Evolutionary conservation across 73 alveolate genomes (phyloP).

Genomic region (Blepharisma japonicum): DNA sequence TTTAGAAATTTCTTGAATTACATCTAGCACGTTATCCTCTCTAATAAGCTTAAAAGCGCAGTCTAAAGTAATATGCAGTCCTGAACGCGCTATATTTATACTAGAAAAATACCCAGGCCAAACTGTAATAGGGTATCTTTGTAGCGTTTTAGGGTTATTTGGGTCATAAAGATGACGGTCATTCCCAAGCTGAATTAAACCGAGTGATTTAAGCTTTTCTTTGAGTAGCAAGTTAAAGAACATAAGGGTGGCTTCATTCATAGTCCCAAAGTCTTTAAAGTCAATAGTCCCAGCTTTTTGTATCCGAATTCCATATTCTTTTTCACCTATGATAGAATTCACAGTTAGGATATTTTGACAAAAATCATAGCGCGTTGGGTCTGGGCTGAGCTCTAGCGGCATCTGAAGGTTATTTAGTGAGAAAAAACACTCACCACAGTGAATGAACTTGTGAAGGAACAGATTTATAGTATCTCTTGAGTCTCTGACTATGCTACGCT

Average conservation of each 20-base stretch:
- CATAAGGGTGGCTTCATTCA: not conserved
- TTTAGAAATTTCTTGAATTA: conserved; percentile 36
- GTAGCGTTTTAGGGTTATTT: not conserved
- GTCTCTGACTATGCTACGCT: not conserved
- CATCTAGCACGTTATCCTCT: conserved; percentile 49
- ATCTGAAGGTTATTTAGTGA: not conserved
- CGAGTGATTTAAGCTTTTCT: not conserved
- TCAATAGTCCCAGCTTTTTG: not conserved
- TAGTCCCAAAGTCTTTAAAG: not conserved
- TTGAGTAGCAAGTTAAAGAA: not conserved
- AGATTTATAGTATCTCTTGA: not conserved
- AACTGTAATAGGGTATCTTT: not conserved
- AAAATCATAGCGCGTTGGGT: not conserved
- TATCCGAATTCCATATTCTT: not conserved
- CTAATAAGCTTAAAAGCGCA: conserved; percentile 51
- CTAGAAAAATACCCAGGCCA: conserved; percentile 45
- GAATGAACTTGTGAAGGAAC: not conserved
- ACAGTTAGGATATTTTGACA: not conserved
- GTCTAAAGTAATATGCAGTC: conserved; percentile 55
- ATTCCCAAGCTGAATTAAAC: not conserved
- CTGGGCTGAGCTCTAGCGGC: not conserved
- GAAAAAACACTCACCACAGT: conserved; percentile 1
- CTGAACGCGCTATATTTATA: conserved; percentile 32
- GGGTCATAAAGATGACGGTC: conserved; percentile 13
- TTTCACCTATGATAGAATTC: not conserved